Conservation (phyloP, 164 flowering plant genomes). For the Saururus chinensis region DNA sequence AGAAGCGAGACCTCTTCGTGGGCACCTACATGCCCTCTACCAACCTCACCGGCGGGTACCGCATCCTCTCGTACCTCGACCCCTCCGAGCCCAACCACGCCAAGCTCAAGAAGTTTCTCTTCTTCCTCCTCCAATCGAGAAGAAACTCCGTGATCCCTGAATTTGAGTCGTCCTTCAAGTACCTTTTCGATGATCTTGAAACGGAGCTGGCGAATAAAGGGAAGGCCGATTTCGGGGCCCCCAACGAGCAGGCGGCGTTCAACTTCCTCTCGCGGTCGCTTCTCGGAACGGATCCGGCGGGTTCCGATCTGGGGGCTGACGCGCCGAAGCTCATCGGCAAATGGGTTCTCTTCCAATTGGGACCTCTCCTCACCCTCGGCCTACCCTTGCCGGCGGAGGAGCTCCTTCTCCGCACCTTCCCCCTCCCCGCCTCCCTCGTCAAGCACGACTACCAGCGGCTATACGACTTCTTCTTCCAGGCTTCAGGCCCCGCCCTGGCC, state of each 20-base stretch:
- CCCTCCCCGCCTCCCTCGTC: slow-evolving; percentile 43
- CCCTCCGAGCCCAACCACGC: slow-evolving; percentile 69
- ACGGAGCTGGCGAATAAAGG: slow-evolving; percentile 34
- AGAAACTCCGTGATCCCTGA: slow-evolving; percentile 57
- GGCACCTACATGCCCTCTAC: slow-evolving; percentile 80
- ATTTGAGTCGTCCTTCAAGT: slow-evolving; percentile 29
- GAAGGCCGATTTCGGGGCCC: slow-evolving; percentile 32
- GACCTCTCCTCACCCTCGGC: slow-evolving; percentile 54
- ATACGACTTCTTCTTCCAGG: slow-evolving; percentile 41
- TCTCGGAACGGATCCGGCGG: slow-evolving; percentile 35
- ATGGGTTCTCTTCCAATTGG: slow-evolving; percentile 61
- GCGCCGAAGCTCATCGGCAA: slow-evolving; percentile 40
- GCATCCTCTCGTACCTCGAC: slow-evolving; percentile 69
- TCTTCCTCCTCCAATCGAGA: slow-evolving; percentile 36
- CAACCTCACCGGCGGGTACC: slow-evolving; percentile 76
- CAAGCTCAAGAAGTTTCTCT: slow-evolving; percentile 54
- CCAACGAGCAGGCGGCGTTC: slow-evolving; percentile 53
- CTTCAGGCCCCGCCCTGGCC: slow-evolving; percentile 30
- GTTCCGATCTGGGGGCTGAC: slow-evolving; percentile 38
- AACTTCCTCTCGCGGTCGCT: slow-evolving; percentile 45
- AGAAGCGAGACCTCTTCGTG: slow-evolving; percentile 61
- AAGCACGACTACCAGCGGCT: slow-evolving; percentile 49
- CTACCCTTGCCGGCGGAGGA: slow-evolving; percentile 54
- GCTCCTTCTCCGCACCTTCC: slow-evolving; percentile 38
- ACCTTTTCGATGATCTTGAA: slow-evolving; percentile 47